Conservation (phyloP, 192 early-diverging fungal genomes). For the Coemansia sp. region DNA sequence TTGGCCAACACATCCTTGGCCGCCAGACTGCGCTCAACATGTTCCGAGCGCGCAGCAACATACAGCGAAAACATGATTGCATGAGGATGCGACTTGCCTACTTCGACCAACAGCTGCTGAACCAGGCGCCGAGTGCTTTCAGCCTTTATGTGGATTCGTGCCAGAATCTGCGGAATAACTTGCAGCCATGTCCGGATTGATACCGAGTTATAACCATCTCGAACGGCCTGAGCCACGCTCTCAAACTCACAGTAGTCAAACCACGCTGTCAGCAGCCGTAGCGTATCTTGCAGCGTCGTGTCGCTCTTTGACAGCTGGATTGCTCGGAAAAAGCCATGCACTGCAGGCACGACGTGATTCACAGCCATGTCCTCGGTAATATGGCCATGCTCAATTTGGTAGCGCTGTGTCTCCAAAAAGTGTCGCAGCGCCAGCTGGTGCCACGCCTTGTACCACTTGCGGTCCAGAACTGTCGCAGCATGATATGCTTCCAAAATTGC, state of each 20-base stretch:
- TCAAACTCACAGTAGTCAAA: slow-evolving; percentile 92
- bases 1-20: slow-evolving; percentile 90
- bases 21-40: slow-evolving; percentile 61
- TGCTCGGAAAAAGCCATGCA: slow-evolving; percentile 92
- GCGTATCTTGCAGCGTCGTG: slow-evolving; percentile 91
- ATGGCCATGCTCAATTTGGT: slow-evolving; percentile 66
- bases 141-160: slow-evolving; percentile 83
- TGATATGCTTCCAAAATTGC: slow-evolving; percentile 81
- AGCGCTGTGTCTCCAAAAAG: slow-evolving; percentile 85
- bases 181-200: slow-evolving; percentile 95
- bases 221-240: slow-evolving; percentile 85
- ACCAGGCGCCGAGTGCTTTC: slow-evolving; percentile 82
- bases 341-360: slow-evolving; percentile 71
- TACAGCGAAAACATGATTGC: slow-evolving; percentile 96
- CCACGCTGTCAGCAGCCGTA: slow-evolving; percentile 92
- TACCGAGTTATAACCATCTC: slow-evolving; percentile 81
- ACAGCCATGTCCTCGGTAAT: slow-evolving; percentile 64
- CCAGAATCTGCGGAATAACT: slow-evolving; percentile 98
- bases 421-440: slow-evolving; percentile 89
- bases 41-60: slow-evolving; percentile 92
- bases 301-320: slow-evolving; percentile 86
- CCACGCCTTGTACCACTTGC: slow-evolving; percentile 99
- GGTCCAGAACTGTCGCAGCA: slow-evolving; percentile 87
- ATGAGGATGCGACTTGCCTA: slow-evolving; percentile 96
- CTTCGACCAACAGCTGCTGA: slow-evolving; percentile 84